Evolutionary conservation across 306 rosid species (phyloP), one percentile per base, ranked within the genome.

Genomic region (Leucaena leucocephala): DNA sequence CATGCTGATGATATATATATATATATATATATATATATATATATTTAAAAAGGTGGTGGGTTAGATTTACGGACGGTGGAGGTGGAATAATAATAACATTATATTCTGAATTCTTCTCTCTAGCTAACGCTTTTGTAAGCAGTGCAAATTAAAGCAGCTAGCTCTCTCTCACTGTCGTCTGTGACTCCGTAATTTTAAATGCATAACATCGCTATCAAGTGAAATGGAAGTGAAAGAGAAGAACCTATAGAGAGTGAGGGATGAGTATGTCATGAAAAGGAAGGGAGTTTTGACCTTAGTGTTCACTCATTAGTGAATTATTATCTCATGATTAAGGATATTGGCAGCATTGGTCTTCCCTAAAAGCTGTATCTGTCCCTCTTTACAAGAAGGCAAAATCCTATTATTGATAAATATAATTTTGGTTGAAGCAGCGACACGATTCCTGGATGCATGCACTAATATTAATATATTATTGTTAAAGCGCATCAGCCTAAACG

Each of bases 401-500:
- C 35, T 70, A 40, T 39, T 8, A 55, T 0, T 19, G 3, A n/a
- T 55, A 19, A 13, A 8, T 55, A 27, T 44, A n/a, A 7, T 22
- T 81, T 62, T 57, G 43, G 75, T 71, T 78, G 68, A 82, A 85
- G 35, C 42, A 66, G 39, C 49, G 69, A 84, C 66, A 61, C 62
- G 82, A 78, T 68, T 54, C 83, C 38, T 34, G 39, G 77, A 52
- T 72, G 58, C 62, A 40, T 63, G 46, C 50, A 55, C 19, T 39
- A 66, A 17, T 54, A 17, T 6, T 78, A 21, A 27, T 36, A 54
- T 13, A 6, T 48, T 48, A 14, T 4, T 38, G 6, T 4, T 40
- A 49, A 54, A 78, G 92, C 97, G 82, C 98, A 85, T 83, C 74
- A 89, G 92, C 96, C 97, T 82, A 95, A 92, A 91, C 91, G 97